Base-by-base conservation (phyloP, 2,329 filamentous ascomycete species). In the Colletotrichum tamarilloi region DNA sequence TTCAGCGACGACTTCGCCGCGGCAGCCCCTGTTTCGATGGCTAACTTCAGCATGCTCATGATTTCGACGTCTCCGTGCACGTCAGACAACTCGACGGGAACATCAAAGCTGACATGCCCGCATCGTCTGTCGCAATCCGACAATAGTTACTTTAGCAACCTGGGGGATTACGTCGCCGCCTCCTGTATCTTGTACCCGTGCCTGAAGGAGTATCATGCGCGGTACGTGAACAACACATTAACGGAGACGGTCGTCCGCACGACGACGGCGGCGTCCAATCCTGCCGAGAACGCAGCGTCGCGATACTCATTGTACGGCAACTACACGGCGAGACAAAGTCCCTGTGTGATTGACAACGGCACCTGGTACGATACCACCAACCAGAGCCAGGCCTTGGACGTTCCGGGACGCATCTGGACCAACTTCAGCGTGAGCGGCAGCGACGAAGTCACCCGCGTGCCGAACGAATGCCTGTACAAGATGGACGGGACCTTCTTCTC, bases 391-490 rank as follows among this genome's bases (percentile, higher is more conserved):
- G 70, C 70, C 4, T 55, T 28, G 2, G 30, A 65, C 16, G 1
- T 65, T 1, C 60, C 70, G 0, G 67, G 66, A 0, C 66, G 70
- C 14, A 65, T 49, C 1, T 73, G 70, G 70, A 16, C 70, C 3
- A 70, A 73, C 26, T 5, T 70, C 16, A 70, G 59, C 67, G 4
- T 22, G 42, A 19, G 11, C 1, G 24, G 3, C 22, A 70, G 55
- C 60, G 14, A 22, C 63, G 35, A 32, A 0, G 1, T 60, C 19
- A 24, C 12, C 19, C 30, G 19, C 3, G 66, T 49, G 7, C 70
- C 70, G 2, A 73, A 73, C 19, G 59, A 60, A 7, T 73, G 70
- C 19, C 58, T 73, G 8, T 70, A 73, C 60, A 73, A 70, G 1
- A 70, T 73, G 66, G 55, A 70, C 24, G 70, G 70, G 16, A 60